phyloP scores from a whole-genome alignment of 768 basidiomycete genomes.

The Leccinum longicurvipes region DNA sequence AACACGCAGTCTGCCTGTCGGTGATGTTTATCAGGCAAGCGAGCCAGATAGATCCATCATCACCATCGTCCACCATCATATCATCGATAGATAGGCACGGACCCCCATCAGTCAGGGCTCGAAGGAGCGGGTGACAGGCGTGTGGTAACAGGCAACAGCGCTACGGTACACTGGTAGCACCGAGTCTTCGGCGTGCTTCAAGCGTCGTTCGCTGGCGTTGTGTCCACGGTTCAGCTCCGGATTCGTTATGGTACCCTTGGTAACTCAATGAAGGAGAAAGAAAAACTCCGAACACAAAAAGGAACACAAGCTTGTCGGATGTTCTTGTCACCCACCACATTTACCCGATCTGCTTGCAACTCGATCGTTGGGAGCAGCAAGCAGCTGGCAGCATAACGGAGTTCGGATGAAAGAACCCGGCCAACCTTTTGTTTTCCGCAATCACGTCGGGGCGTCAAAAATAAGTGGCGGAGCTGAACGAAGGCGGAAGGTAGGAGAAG shows the following conservation, averaged over 20 bases:
- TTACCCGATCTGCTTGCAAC: neutral
- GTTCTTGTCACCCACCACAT: neutral
- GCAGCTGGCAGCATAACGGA: neutral
- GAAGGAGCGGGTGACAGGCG: neutral
- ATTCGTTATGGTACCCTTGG: neutral
- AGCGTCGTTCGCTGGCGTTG: neutral
- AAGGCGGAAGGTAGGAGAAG: neutral
- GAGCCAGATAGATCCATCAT: neutral
- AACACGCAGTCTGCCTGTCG: neutral
- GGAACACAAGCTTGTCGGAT: conserved; percentile 5
- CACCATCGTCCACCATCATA: neutral
- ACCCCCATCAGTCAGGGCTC: neutral
- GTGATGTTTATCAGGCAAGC: conserved; percentile 12
- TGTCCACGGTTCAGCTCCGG: neutral
- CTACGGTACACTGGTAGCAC: neutral
- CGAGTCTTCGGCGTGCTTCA: neutral
- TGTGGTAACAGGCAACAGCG: neutral
- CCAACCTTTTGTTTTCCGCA: neutral
- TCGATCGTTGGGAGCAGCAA: neutral
- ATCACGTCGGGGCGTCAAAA: neutral
- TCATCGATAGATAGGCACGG: conserved; percentile 8
- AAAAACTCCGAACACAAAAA: neutral
- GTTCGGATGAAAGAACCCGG: neutral
- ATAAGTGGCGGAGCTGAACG: neutral
- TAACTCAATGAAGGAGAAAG: neutral